Percentiles rank a stretch among this genome's conserved stretches.
Conservation (phyloP, 2,329 filamentous ascomycete species). For the Uncinocarpus reesii region DNA sequence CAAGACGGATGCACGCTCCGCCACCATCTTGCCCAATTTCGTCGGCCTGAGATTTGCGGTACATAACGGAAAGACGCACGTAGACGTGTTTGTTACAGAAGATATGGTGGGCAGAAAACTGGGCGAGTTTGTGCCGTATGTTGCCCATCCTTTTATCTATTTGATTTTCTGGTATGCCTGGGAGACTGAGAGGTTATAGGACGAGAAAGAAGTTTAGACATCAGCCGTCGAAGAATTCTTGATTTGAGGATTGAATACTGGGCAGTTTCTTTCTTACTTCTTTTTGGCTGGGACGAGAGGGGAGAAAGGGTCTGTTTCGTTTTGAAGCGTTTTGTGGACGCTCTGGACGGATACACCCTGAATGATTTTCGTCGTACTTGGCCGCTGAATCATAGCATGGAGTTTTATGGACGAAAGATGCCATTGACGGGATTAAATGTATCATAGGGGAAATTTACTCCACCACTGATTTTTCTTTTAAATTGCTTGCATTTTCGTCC, state of each 20-base stretch:
- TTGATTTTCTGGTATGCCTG: background rate
- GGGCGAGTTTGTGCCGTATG: slow-evolving; percentile 82
- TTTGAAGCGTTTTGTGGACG: too few relatives aligned
- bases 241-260: too few relatives aligned
- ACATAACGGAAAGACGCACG: slow-evolving; percentile 82
- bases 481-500: background rate
- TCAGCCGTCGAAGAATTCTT: slow-evolving; percentile 56
- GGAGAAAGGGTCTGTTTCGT: background rate
- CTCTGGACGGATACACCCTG: background rate
- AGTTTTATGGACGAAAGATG: background rate
- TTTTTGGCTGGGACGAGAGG: background rate
- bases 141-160: slow-evolving; percentile 20
- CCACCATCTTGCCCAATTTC: slow-evolving; percentile 85
- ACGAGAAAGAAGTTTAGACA: slow-evolving; percentile 59
- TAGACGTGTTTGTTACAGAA: slow-evolving; percentile 74
- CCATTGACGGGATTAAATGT: background rate
- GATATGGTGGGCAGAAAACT: slow-evolving; percentile 96
- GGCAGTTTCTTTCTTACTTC: background rate
- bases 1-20: slow-evolving; percentile 73
- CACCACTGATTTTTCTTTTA: background rate
- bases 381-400: background rate
- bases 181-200: slow-evolving; percentile 30
- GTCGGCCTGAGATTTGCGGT: slow-evolving; percentile 82
- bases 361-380: background rate
- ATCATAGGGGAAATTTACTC: background rate